Base-by-base conservation (phyloP, 2,329 filamentous ascomycete species). In the Botrytis sinoallii region DNA sequence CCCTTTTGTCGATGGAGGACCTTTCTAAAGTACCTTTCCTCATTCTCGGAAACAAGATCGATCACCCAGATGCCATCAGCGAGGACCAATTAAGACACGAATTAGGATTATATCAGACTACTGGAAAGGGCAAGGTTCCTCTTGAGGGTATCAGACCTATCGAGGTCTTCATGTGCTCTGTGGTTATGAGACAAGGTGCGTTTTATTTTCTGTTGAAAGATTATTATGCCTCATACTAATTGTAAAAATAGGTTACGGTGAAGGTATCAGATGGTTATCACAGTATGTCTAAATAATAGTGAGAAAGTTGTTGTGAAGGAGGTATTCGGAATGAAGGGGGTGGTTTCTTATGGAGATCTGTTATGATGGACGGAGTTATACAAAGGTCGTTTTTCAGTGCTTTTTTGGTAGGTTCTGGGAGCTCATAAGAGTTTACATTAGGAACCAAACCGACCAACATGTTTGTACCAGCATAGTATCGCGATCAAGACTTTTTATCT, bases 121-220 rank as follows among this genome's bases (percentile, higher is more conserved):
- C 94, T 75, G 95, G 95, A 80, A 97, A 98, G 89, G 94, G 94
- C 84, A 97, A 97, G 88, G 91, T 97, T 76, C 93, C 92, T 77
- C 87, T 96, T 78, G 95, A 97, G 86, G 94, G 94, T 48, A 97
- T 97, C 84, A 88, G 95, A 79, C 94, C 95, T 38, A 95, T 99
- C 81, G 96, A 99, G 88, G 90, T 98, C 76, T 98, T 98, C 85
- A 97, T 99, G 96, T 98, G 95, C 89, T 97, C 93, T 80, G 95
- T 98, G 79, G 95, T 98, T 76, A 97, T 98, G 94, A 90, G 95
- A 84, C 95, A 98, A 87, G 96, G 90, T 92, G 79, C 79, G 88
- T 84, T 75, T 75, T 60, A 69, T 55, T 73, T 46, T 35, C 52
- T 57, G 29, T 20, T n/a, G 61, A 40, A 70, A 32, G 70, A 55